A percentile compares a stretch with the other conserved stretches of the same genome.
Evolutionary conservation across 2,329 filamentous ascomycete species (phyloP).

Genomic region (Nemania bipapillata): DNA sequence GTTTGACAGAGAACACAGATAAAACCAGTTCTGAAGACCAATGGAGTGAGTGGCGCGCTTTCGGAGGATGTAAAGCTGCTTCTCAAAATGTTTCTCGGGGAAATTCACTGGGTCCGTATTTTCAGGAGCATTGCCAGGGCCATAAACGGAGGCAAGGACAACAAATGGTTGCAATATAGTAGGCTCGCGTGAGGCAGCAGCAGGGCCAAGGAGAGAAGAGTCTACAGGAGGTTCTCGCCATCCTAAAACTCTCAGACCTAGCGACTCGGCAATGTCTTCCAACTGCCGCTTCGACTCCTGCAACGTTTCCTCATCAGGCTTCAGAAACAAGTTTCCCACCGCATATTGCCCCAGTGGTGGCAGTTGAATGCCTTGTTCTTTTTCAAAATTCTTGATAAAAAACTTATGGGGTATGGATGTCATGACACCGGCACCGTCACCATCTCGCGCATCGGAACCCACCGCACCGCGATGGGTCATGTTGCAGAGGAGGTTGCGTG

Average conservation of each 20-base stretch:
- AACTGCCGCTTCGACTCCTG: constrained; percentile 92
- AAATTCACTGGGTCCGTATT: constrained; percentile 81
- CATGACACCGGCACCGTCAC: constrained; percentile 99
- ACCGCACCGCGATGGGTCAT: constrained; percentile 99
- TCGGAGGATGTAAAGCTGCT: constrained; percentile 90
- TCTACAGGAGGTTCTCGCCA: constrained; percentile 97
- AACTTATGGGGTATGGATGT: constrained; percentile 98
- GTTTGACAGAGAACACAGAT: constrained; percentile 94
- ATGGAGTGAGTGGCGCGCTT: constrained; percentile 96
- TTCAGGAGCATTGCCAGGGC: constrained; percentile 80
- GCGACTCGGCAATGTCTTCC: constrained; percentile 88
- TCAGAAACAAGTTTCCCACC: constrained; percentile 98
- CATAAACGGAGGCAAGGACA: constrained; percentile 86
- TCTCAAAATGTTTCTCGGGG: constrained; percentile 87
- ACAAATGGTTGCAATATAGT: constrained; percentile 96
- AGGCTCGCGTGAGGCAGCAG: constrained; percentile 91
- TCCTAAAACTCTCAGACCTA: constrained; percentile 89
- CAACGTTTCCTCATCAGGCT: constrained; percentile 89
- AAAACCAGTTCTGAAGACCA: constrained; percentile 98
- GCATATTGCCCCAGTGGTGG: constrained; percentile 93
- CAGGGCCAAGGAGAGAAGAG: constrained; percentile 90
- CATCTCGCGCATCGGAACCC: constrained; percentile 96
- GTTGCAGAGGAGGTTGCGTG: constrained; percentile 95
- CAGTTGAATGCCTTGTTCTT: constrained; percentile 86
- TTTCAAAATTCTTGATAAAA: constrained; percentile 97